A percentile compares a stretch with the other conserved stretches of the same genome.
These are phyloP conservation scores for Bisporella sp. DNA, from an alignment of 2,329 filamentous ascomycete genomes.

Conservation along the genomic window DNA sequence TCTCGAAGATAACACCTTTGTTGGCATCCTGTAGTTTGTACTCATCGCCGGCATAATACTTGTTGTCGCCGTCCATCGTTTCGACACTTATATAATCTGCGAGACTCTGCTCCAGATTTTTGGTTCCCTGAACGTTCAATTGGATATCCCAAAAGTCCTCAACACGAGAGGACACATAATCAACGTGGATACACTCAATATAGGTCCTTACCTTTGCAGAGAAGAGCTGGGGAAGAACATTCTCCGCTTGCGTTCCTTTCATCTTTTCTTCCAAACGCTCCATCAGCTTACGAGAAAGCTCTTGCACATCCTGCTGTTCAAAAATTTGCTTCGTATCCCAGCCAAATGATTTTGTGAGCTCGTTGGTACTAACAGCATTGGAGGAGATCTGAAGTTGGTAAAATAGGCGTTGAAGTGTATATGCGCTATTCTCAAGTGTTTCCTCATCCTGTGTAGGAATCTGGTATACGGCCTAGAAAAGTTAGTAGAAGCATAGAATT, in stretches of 20 bases:
- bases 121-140: constrained; percentile 91
- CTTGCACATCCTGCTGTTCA: constrained; percentile 97
- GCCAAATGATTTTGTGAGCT: constrained; percentile 92
- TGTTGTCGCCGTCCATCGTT: constrained; percentile 95
- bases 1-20: constrained; percentile 96
- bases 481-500: constrained; percentile 9
- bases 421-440: constrained; percentile 79
- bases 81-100: constrained; percentile 94
- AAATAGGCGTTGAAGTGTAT: constrained; percentile 87
- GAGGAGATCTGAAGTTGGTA: constrained; percentile 88
- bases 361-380: constrained; percentile 78
- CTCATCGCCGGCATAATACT: constrained; percentile 87
- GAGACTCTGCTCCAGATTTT: constrained; percentile 89
- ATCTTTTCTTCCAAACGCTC: constrained; percentile 95
- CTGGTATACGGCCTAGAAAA: constrained; percentile 76
- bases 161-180: constrained; percentile 90
- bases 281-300: constrained; percentile 93
- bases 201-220: constrained; percentile 98
- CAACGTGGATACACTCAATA: constrained; percentile 96
- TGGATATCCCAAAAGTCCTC: constrained; percentile 99
- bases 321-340: constrained; percentile 99
- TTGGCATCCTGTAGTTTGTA: constrained; percentile 92
- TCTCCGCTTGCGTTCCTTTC: constrained; percentile 92
- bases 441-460: constrained; percentile 88
- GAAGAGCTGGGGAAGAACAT: constrained; percentile 83